Evolutionary conservation across 2,329 filamentous ascomycete species (phyloP), one percentile per base, ranked within the genome.

Genomic region (Clarireedia homoeocarpa): DNA sequence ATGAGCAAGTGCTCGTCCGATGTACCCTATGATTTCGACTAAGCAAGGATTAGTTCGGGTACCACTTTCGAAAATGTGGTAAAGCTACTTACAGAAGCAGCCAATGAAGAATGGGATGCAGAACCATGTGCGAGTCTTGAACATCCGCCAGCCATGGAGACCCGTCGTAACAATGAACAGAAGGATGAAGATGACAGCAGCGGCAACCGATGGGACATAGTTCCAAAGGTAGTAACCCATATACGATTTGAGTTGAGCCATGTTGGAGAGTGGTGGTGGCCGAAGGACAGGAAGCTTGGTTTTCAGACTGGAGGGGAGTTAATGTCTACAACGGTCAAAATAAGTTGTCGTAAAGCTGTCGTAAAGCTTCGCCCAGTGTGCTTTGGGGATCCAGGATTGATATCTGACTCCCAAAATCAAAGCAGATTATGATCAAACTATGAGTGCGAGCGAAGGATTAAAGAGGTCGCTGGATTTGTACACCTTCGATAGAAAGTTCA

Each of bases 121-220:
- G 60, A 70, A 72, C 50, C 62, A 62, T 2, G 64, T 61, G 44
- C 63, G 56, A 0, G 62, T 64, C 42, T 58, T 63, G 50, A 57
- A 62, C 17, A 70, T 56, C n/a, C 65, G 64, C 63, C 65, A 70
- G 48, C 38, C 51, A 48, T 71, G 69, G 14, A 61, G 51, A 14
- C 23, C 6, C 0, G 69, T 71, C 1, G 57, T 46, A 15, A 48
- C 24, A 2, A 65, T 23, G 58, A 73, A 73, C 20, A 72, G 51
- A 6, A 71, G 52, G 14, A 70, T 62, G 51, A 75, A 73, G 26
- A 74, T 60, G 10, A 71, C 65, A 2, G 76, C 75, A 2, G 73
- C 72, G 0, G 68, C 65, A 7, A 71, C 62, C 3, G 73, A 77
- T 0, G 77, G 76, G 39, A 74, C 64, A 60, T 79, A 80, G 46